These are phyloP conservation scores for Ogataea henricii DNA, from an alignment of 805 yeast species.

Conservation along the genomic window DNA sequence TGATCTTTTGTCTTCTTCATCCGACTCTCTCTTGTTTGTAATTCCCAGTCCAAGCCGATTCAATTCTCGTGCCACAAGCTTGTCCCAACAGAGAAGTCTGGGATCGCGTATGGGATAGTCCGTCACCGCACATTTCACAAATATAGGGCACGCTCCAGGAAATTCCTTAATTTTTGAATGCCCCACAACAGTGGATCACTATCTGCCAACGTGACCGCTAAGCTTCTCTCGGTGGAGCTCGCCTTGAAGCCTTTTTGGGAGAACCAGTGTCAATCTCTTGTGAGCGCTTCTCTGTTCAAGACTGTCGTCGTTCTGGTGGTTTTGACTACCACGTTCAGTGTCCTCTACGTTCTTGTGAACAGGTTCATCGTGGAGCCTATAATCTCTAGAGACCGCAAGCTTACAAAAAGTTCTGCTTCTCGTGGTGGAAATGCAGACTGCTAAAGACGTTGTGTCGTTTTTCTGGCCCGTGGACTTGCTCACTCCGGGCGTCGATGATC, in stretches of 20 bases:
- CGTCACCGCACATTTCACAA: not conserved
- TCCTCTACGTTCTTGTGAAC: slow-evolving; percentile 7
- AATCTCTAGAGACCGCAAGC: not conserved
- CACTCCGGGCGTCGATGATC: slow-evolving; percentile 3
- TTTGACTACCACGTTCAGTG: not conserved
- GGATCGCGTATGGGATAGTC: too few species aligned
- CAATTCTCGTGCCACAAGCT: too few species aligned
- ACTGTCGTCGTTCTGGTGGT: not conserved
- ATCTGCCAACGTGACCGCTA: slow-evolving; percentile 3
- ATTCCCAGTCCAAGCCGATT: too few species aligned
- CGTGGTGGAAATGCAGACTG: not conserved
- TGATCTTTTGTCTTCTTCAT: too few species aligned
- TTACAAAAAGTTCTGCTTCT: not conserved
- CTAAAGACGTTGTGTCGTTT: slow-evolving; percentile 12
- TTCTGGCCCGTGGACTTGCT: slow-evolving; percentile 37
- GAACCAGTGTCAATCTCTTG: not conserved
- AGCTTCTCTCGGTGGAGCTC: not conserved
- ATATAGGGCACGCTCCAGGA: not conserved
- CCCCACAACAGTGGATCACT: slow-evolving; percentile 2
- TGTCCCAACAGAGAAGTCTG: too few species aligned
- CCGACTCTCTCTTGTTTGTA: too few species aligned
- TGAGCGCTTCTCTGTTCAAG: not conserved
- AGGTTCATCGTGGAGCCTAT: slow-evolving; percentile 8
- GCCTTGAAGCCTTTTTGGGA: not conserved
- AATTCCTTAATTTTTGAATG: not conserved